phyloP scores from a whole-genome alignment of 176 grass and related monocot genomes.

The Avena atlantica region DNA sequence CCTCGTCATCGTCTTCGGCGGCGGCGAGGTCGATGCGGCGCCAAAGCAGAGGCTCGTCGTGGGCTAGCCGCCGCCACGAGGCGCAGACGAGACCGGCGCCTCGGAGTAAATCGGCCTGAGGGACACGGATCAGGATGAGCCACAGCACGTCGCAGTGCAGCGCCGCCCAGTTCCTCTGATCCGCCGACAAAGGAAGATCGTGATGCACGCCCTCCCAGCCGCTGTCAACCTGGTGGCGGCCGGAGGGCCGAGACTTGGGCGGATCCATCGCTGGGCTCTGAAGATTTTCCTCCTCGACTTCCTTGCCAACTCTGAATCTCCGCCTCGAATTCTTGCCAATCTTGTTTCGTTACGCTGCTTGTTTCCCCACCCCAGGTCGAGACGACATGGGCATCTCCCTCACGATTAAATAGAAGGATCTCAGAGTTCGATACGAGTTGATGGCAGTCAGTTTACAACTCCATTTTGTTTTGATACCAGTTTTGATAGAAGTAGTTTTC shows the following conservation, averaged over 20 bases:
- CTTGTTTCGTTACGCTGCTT: background rate
- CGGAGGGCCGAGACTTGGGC: background rate
- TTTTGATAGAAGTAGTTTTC: no score
- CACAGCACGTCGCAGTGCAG: background rate
- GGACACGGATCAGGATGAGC: background rate
- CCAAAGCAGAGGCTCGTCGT: slow-evolving; percentile 5
- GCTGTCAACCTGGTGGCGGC: background rate
- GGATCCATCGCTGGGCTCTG: background rate
- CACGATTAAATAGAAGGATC: no score
- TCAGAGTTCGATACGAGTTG: no score
- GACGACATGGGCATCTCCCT: no score
- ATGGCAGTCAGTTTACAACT: no score
- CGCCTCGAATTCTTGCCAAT: background rate
- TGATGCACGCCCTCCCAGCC: background rate
- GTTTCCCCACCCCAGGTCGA: background rate
- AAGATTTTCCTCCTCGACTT: no score
- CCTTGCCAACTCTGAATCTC: no score
- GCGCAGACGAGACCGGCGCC: background rate
- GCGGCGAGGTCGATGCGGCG: background rate
- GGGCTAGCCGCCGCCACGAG: background rate
- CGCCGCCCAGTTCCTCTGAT: background rate
- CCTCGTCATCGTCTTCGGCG: background rate
- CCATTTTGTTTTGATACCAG: no score
- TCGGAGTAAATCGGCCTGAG: background rate
- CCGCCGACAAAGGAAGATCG: background rate